Evolutionary conservation across 2,329 filamentous ascomycete genomes (phyloP).

Genomic region (Fusarium burgessii): DNA sequence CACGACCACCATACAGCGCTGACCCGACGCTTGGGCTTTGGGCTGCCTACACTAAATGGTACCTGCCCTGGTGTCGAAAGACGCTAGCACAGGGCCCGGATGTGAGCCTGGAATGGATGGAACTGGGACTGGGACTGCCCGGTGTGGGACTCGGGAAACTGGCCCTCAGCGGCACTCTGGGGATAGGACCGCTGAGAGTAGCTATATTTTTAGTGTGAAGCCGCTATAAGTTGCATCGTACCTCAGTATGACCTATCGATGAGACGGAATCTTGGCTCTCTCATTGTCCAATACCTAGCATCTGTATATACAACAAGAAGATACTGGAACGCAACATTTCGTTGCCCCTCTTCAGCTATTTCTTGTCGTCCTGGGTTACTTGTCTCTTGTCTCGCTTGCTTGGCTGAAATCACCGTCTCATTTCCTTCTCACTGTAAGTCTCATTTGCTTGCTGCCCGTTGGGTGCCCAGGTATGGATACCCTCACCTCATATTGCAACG

Average conservation of each 20-base stretch:
- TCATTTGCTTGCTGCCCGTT: constrained; percentile 42
- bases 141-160: neutral
- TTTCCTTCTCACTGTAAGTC: constrained; percentile 31
- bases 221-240: constrained; percentile 23
- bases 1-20: constrained; percentile 19
- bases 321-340: constrained; percentile 34
- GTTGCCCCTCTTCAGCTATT: constrained; percentile 12
- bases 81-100: constrained; percentile 26
- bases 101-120: constrained; percentile 32
- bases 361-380: constrained; percentile 34
- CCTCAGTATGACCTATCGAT: neutral
- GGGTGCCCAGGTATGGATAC: constrained; percentile 40
- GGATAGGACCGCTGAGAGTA: constrained; percentile 30
- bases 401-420: constrained; percentile 38
- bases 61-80: constrained; percentile 29
- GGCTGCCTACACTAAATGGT: constrained; percentile 13
- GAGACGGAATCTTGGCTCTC: constrained; percentile 20
- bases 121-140: constrained; percentile 2
- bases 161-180: constrained; percentile 12
- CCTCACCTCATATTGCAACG: constrained; percentile 11
- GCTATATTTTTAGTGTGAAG: constrained; percentile 22
- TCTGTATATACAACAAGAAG: constrained; percentile 13
- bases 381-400: constrained; percentile 28
- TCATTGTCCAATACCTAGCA: neutral
- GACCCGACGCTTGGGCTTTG: constrained; percentile 21